phyloP scores from a whole-genome alignment of 257 asterid species.

The Datura wrightii region DNA sequence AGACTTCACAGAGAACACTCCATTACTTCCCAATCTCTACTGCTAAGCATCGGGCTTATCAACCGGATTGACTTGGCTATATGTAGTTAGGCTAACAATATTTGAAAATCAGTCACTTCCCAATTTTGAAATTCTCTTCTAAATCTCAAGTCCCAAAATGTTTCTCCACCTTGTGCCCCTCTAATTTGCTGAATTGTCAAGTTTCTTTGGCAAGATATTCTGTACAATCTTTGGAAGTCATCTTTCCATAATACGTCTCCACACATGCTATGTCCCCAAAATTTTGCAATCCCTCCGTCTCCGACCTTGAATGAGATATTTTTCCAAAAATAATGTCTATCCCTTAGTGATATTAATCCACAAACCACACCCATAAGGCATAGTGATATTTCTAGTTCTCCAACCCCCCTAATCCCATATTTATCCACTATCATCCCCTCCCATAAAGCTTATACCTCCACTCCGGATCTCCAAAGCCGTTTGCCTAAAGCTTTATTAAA shows the following conservation, averaged over 20 bases:
- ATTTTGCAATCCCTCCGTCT: not conserved
- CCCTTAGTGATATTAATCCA: not conserved
- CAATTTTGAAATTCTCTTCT: no score
- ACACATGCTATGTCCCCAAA: not conserved
- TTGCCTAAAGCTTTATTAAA: not conserved
- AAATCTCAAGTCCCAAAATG: no score
- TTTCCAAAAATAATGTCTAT: not conserved
- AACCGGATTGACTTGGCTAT: not conserved
- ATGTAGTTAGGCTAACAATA: not conserved
- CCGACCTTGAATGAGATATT: not conserved
- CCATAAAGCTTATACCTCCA: not conserved
- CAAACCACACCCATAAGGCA: not conserved
- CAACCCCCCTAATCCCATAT: not conserved
- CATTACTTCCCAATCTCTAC: not conserved
- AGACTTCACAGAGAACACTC: no score
- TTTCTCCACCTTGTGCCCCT: no score
- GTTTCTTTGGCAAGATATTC: not conserved
- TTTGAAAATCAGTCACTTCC: not conserved
- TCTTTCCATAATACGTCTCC: not conserved
- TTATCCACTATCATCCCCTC: not conserved
- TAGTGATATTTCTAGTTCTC: not conserved
- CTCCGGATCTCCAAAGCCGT: not conserved
- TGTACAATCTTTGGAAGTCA: not conserved
- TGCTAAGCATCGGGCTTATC: not conserved
- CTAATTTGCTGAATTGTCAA: no score